Conservation (phyloP, 2,329 filamentous ascomycete genomes). For the Bipolaris cookei region DNA sequence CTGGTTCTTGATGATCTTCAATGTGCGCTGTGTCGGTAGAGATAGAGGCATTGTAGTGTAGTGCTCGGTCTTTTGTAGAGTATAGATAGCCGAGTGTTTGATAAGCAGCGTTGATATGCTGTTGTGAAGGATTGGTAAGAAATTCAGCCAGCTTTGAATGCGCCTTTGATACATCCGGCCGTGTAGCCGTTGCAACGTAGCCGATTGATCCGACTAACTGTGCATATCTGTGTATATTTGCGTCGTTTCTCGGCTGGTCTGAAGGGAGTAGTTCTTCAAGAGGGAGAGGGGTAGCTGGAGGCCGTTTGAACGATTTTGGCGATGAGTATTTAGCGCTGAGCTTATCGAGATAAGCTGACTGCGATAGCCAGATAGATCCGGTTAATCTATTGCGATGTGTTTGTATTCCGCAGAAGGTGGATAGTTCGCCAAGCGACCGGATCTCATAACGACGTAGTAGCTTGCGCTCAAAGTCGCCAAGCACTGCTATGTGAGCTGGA, state of each 20-base stretch:
- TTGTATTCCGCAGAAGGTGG: constrained; percentile 3
- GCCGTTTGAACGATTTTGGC: constrained; percentile 1
- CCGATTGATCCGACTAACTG: constrained; percentile 22
- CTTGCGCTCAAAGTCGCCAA: constrained; percentile 3
- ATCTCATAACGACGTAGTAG: constrained; percentile 5
- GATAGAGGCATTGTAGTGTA: constrained; percentile 9
- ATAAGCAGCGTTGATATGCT: constrained; percentile 22
- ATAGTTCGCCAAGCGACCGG: constrained; percentile 1
- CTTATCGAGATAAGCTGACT: constrained; percentile 3
- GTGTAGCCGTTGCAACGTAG: constrained; percentile 20
- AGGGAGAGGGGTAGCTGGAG: constrained; percentile 4
- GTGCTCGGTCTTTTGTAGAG: constrained; percentile 11
- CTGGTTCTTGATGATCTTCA: constrained; percentile 14
- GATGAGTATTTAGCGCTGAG: constrained; percentile 1
- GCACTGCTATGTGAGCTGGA: constrained; percentile 1
- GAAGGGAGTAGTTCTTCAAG: constrained; percentile 11
- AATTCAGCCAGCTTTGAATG: constrained; percentile 22
- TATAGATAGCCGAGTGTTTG: constrained; percentile 17
- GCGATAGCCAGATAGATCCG: constrained; percentile 3
- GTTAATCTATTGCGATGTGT: background rate
- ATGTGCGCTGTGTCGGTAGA: constrained; percentile 7
- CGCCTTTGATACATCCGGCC: constrained; percentile 25
- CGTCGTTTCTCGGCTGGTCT: constrained; percentile 13
- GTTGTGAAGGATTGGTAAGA: constrained; percentile 21
- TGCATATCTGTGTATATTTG: constrained; percentile 15